Conservation (phyloP, 176 grass and related monocot genomes). For the Oryza meyeriana region DNA sequence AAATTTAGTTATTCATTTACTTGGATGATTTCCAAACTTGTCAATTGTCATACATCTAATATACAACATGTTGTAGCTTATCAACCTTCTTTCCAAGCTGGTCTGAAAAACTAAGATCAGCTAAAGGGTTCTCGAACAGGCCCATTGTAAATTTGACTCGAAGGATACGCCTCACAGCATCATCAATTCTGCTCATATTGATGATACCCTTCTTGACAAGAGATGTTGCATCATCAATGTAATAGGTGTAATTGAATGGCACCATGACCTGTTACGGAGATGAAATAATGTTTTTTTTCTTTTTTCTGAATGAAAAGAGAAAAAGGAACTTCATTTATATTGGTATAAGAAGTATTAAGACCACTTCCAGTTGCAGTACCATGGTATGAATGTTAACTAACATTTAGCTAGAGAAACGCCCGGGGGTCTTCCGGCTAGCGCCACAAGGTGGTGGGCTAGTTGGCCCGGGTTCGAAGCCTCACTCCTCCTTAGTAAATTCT, state of each 20-base stretch:
- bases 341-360: not conserved
- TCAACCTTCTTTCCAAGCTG: conserved; percentile 94
- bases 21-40: conserved; percentile 22
- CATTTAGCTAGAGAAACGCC: conserved; percentile 6
- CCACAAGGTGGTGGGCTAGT: too few species aligned
- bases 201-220: conserved; percentile 75
- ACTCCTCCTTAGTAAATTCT: too few species aligned
- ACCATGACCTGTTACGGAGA: conserved; percentile 67
- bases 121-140: conserved; percentile 84
- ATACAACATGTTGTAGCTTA: not conserved
- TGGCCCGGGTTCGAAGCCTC: too few species aligned
- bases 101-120: conserved; percentile 83
- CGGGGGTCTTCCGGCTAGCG: too few species aligned
- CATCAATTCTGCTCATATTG: conserved; percentile 82
- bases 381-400: not conserved
- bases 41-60: conserved; percentile 1
- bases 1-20: conserved; percentile 22
- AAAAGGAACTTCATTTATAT: not conserved
- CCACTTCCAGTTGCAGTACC: not conserved
- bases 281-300: not conserved
- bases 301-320: not conserved
- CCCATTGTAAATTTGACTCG: conserved; percentile 98
- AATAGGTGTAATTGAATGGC: conserved; percentile 77
- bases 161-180: conserved; percentile 87
- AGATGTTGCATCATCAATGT: conserved; percentile 62